Base-by-base conservation (phyloP, 2,329 filamentous ascomycete species). In the Fusarium decemcellulare region DNA sequence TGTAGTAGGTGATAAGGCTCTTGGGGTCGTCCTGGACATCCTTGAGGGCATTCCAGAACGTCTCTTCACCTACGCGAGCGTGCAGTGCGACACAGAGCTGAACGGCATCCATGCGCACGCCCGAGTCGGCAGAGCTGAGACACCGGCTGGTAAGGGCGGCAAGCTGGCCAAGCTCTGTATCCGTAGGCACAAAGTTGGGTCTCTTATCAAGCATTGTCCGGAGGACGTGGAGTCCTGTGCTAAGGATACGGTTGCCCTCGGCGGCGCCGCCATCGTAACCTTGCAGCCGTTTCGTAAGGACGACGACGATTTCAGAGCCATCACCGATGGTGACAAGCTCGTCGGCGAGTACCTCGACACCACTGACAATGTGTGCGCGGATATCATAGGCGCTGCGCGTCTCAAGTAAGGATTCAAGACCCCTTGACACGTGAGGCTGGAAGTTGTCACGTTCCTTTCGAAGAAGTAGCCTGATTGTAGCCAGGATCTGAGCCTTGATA, bases 1-100 rank as follows among this genome's bases (percentile, higher is more conserved):
- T 91, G 78, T 94, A 95, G 77, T 95, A 95, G 10, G 91, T 94
- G 73, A 95, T 90, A 65, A 95, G 79, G 71, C 91, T 94, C 82
- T 93, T 88, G 23, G 92, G 89, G 69, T 93, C 92, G 69, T 94
- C 92, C 74, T 88, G 87, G 34, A 92, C 85, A 10, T 82, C 86
- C 61, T 84, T 87, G 73, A 94, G 83, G 27, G 86, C 85, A 36
- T 86, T 86, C 92, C 92, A 95, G 76, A 95, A 95, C 32, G 74
- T 75, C 10, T 74, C 79, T 58, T 91, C 88, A 12, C 89, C 89
- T 9, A 91, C 84, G 11, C 87, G 80, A 48, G 85, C 83, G 76
- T 94, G 91, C 65, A 94, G 80, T 62, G 90, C 89, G 29, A 94
- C 90, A 72, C 92, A 94, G n/a, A 94, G 84, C 76, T 93, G 90